Evolutionary conservation across 208 protist genomes (phyloP), one percentile per base, ranked within the genome.

Genomic region (Leishmania amazonensis): DNA sequence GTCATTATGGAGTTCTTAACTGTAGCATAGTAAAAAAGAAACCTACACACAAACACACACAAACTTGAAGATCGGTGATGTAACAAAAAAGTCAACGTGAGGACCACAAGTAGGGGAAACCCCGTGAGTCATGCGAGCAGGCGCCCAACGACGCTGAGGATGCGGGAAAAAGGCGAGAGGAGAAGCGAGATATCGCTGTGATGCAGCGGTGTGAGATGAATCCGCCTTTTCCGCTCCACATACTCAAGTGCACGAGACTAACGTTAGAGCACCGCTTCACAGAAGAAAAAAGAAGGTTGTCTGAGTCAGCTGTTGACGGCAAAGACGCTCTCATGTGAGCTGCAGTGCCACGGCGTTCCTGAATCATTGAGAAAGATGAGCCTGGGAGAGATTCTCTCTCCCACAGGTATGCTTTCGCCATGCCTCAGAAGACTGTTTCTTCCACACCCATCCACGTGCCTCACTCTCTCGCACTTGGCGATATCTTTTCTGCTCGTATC

Each of bases 1-100:
- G 76, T 78, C 70, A 67, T 57, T 84, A 84, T 76, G 81, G 74
- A 84, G 75, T 68, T 67, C 75, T 73, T 78, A 78, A 84, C 76
- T 65, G 81, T 84, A 84, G 81, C 75, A 81, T 84, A 81, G 81
- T 73, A 78, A 81, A 62, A 62, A 51, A 77, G 11, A 58, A 78
- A 51, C 2, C 6, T 35, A 35, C 68, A 51, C 45, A 73, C 73
- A 49, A 71, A 40, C 13, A 40, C 60, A 82, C 21, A 5, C 49
- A 70, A n/a, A 77, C 28, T 9, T 42, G 28, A 9, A 73, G 42
- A 42, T 49, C 28, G 28, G 4, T 31, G 38, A 73, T 73, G 24
- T 19, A 6, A 24, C 5, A 7, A 0, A 19, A 38, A 49, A 6
- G 13, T 42, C 17, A 73, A 51, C 1, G n/a, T 6, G 24, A 38